phyloP scores from a whole-genome alignment of 345 rosid species.

The Tarenaya hassleriana region DNA sequence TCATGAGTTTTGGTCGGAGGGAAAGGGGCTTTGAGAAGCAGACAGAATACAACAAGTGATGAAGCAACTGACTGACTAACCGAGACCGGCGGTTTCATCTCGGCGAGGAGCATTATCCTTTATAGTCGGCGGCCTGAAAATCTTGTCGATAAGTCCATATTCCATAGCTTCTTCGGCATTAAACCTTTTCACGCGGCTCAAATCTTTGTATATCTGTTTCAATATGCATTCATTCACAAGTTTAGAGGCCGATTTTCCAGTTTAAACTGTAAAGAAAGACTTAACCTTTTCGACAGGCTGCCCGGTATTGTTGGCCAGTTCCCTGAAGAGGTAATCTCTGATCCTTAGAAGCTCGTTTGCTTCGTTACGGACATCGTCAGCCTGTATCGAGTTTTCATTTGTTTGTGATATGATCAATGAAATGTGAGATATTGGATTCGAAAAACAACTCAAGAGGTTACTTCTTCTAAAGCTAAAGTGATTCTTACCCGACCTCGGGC shows the following conservation, averaged over 20 bases:
- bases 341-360: conserved; percentile 77
- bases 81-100: conserved; percentile 48
- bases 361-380: conserved; percentile 73
- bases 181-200: conserved; percentile 58
- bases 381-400: conserved; percentile 36
- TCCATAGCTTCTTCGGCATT: conserved; percentile 68
- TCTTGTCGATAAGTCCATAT: conserved; percentile 71
- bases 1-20: too few relatives aligned
- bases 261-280: conserved; percentile 19
- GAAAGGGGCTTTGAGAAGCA: too few relatives aligned
- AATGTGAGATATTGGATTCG: not conserved
- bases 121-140: conserved; percentile 59
- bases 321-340: conserved; percentile 63
- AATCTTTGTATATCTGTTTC: conserved; percentile 57
- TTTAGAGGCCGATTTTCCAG: too few relatives aligned
- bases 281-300: conserved; percentile 74
- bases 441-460: not conserved
- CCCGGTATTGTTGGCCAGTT: conserved; percentile 73
- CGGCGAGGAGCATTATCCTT: conserved; percentile 46
- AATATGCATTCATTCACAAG: conserved; percentile 14
- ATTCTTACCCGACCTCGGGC: conserved; percentile 76
- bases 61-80: conserved; percentile 30
- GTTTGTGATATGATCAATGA: not conserved
- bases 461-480: not conserved
- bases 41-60: too few relatives aligned